These are phyloP conservation scores for Scheffersomyces ergatensis DNA, from an alignment of 805 yeast species.

Conservation along the genomic window DNA sequence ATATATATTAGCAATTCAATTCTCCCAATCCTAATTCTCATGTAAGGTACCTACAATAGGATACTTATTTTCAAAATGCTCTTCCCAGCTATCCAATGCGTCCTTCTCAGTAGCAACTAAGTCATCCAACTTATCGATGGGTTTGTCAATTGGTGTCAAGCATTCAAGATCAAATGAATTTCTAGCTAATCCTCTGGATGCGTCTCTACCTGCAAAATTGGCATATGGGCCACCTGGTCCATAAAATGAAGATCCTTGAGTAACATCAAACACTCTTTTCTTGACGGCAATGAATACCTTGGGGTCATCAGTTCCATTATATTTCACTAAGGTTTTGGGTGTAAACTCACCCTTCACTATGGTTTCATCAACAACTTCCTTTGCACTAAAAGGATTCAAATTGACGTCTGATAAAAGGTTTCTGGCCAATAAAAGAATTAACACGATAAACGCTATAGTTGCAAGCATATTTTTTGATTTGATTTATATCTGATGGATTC, in stretches of 20 bases:
- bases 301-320: slow-evolving; percentile 77
- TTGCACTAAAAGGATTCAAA: slow-evolving; percentile 29
- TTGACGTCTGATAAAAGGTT: slow-evolving; percentile 23
- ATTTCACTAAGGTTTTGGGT: slow-evolving; percentile 69
- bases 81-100: slow-evolving; percentile 81
- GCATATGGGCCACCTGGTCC: slow-evolving; percentile 97
- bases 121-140: slow-evolving; percentile 70
- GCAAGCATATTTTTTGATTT: slow-evolving; percentile 18
- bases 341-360: slow-evolving; percentile 59
- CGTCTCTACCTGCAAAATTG: slow-evolving; percentile 94
- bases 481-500: no score
- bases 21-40: slow-evolving; percentile 12
- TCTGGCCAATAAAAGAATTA: slow-evolving; percentile 28
- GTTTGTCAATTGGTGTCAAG: slow-evolving; percentile 69
- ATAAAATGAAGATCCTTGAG: slow-evolving; percentile 76
- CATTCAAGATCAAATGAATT: slow-evolving; percentile 75
- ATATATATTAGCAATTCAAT: no score
- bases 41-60: slow-evolving; percentile 69
- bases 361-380: slow-evolving; percentile 19
- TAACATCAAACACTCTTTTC: slow-evolving; percentile 83
- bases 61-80: slow-evolving; percentile 78
- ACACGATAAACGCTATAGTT: slow-evolving; percentile 27
- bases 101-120: slow-evolving; percentile 59
- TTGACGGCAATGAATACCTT: slow-evolving; percentile 83
- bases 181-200: slow-evolving; percentile 85